Evolutionary conservation across 2,329 filamentous ascomycete genomes (phyloP).

Genomic region (Chrysosphaeria jannelii): DNA sequence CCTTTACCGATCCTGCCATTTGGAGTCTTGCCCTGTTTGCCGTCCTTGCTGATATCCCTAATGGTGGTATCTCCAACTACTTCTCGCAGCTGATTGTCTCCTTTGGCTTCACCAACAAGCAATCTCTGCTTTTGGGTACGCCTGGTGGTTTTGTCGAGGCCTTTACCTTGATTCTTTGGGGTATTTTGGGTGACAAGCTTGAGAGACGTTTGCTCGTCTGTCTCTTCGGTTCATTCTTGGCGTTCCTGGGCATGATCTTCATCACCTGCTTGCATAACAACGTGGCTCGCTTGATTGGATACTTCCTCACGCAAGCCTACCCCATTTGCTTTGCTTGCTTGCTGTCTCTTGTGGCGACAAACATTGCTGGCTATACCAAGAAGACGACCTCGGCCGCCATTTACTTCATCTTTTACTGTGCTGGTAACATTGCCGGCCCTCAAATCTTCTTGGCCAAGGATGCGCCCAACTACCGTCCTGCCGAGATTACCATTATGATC

Average conservation of each 20-base stretch:
- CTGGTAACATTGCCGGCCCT: slow-evolving; percentile 13
- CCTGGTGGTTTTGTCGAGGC: slow-evolving; percentile 37
- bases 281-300: slow-evolving; percentile 36
- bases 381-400: slow-evolving; percentile 35
- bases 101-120: slow-evolving; percentile 31
- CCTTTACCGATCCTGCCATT: slow-evolving; percentile 32
- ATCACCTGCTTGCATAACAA: slow-evolving; percentile 36
- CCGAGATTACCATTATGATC: slow-evolving; percentile 36
- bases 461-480: slow-evolving; percentile 34
- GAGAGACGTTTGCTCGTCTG: slow-evolving; percentile 17
- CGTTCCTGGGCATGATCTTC: slow-evolving; percentile 39
- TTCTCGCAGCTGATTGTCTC: slow-evolving; percentile 42
- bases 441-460: slow-evolving; percentile 32
- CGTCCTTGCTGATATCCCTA: slow-evolving; percentile 40
- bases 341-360: slow-evolving; percentile 37
- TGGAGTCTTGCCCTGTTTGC: slow-evolving; percentile 35
- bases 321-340: slow-evolving; percentile 38
- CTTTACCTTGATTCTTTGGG: slow-evolving; percentile 33
- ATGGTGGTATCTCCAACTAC: slow-evolving; percentile 41
- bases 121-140: slow-evolving; percentile 49
- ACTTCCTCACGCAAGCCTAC: slow-evolving; percentile 49
- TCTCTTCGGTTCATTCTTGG: too few species aligned
- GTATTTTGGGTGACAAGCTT: slow-evolving; percentile 34
- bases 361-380: slow-evolving; percentile 45
- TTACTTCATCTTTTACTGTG: slow-evolving; percentile 40